Evolutionary conservation across 352 stramenopile species (phyloP), one percentile per base, ranked within the genome.

Genomic region (Phytophthora fragariaefolia): DNA sequence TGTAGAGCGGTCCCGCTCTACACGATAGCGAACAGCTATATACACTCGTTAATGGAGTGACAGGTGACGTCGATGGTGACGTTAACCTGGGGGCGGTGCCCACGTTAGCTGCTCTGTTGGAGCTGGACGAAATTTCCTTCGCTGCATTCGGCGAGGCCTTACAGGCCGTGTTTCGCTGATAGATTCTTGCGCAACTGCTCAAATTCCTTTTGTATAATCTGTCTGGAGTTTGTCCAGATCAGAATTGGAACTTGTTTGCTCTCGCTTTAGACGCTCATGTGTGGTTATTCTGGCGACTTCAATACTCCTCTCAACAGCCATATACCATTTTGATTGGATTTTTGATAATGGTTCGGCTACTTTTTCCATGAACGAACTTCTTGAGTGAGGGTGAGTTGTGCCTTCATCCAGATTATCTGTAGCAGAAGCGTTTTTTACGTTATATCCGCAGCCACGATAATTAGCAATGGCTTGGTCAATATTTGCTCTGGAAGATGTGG

Each of bases 201-300:
- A n/a, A 50, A 50, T 28, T 28, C 20, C 0, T n/a, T 50, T 28
- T 50, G 9, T 12, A 30, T n/a, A 8, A 50, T 50, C 22, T 4
- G 20, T 50, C 13, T 28, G 20, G 22, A 50, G 43, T 12, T 26
- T 50, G 18, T 50, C 43, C 43, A 50, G 43, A 24, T 46, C 38
- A 17, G 38, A 46, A 7, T 46, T 46, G 13, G 34, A 42, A 18
- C 34, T 17, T 18, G 7, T 23, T 4, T 46, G n/a, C 38, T 46
- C 22, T 13, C 12, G 9, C 43, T 50, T 50, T 22, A 28, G 43
- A 18, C 13, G 6, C 20, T 28, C 20, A 20, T 18, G 43, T 10
- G 10, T 18, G 12, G 20, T 4, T 13, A n/a, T 10, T 17, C 20
- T 50, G 7, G 13, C 43, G 17, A 12, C 43, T 30, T 4, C 43